Base-by-base conservation (phyloP, 371 early-diverging fungal genomes). In the Apophysomyces variabilis region DNA sequence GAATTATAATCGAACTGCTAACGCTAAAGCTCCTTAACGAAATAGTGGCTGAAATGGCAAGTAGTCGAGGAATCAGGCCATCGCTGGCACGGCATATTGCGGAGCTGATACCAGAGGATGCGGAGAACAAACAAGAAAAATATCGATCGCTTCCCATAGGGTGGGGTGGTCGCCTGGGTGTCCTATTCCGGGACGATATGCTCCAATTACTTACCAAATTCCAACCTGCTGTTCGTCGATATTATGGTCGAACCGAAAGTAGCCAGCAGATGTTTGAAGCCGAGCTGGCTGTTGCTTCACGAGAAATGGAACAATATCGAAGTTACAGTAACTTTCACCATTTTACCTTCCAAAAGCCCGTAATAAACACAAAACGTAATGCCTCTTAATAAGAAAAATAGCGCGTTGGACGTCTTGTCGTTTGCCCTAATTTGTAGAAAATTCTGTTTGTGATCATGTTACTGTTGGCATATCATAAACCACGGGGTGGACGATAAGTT, bases 91-190 rank as follows among this genome's bases (percentile, higher is more conserved):
- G 65, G 32, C 60, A 72, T 14, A 44, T 77, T 13, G 50, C 66
- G 13, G 45, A 54, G 9, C 56, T 71, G 13, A 60, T 71, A 39
- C 75, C 74, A 11, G 58, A 65, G 13, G 61, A 67, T 60, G 72
- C 64, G 21, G 38, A 38, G 37, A 61, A 62, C 39, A n/a, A 43
- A n/a, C 41, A 44, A 21, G 68, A 74, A 64, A 69, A 69, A 36
- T 75, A 75, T 38, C 64, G 65, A n/a, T 71, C 71, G 8, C 60
- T 75, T 38, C 75, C 75, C 16, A 68, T 75, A 38, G 75, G 75
- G 5, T 75, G 75, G 75, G 75, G 75, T 26, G 75, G 75, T n/a
- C 66, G 75, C 12, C 38, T 75, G 13, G 75, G 75, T 38, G 71
- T 71, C 21, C 41, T 69, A 9, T 66, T 66, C 58, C 62, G 68